These are phyloP conservation scores for Orbilia oligospora DNA, from an alignment of 2,329 filamentous ascomycete species.

Conservation along the genomic window DNA sequence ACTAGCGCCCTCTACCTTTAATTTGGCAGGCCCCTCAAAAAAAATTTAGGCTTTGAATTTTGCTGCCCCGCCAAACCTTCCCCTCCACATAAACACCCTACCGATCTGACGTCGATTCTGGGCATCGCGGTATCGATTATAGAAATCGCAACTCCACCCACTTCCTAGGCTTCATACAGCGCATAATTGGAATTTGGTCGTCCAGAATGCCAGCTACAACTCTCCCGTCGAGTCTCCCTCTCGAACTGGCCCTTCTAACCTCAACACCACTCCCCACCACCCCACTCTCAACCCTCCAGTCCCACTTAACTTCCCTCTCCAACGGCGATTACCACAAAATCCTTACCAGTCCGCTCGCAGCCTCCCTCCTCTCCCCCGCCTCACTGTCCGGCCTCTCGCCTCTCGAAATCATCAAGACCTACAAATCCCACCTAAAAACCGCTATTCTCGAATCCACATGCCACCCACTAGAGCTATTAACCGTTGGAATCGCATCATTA, in stretches of 20 bases:
- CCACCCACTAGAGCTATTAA: conserved; percentile 33
- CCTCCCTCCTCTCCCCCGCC: conserved; percentile 7
- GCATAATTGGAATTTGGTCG: neutral
- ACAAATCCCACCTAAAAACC: conserved; percentile 25
- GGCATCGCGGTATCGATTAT: too few relatives aligned
- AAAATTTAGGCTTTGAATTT: conserved; percentile 20
- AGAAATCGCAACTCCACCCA: neutral
- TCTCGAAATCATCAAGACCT: neutral
- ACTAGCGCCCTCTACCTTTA: neutral
- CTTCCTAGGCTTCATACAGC: neutral
- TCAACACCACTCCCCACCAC: conserved; percentile 33
- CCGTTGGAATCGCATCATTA: conserved; percentile 78
- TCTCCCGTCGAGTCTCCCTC: conserved; percentile 38
- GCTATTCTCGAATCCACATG: conserved; percentile 1
- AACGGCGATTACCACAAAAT: conserved; percentile 44
- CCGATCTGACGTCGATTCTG: neutral
- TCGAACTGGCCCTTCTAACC: conserved; percentile 51
- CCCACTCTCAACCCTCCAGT: conserved; percentile 35
- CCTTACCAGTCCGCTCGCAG: conserved; percentile 43
- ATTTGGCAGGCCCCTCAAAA: conserved; percentile 12
- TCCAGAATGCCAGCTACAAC: conserved; percentile 43
- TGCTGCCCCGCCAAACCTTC: conserved; percentile 45
- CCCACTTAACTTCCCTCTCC: conserved; percentile 20
- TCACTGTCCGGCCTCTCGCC: neutral
- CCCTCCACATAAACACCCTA: neutral